phyloP scores from a whole-genome alignment of 306 rosid genomes.

The Vigna unguiculata region DNA sequence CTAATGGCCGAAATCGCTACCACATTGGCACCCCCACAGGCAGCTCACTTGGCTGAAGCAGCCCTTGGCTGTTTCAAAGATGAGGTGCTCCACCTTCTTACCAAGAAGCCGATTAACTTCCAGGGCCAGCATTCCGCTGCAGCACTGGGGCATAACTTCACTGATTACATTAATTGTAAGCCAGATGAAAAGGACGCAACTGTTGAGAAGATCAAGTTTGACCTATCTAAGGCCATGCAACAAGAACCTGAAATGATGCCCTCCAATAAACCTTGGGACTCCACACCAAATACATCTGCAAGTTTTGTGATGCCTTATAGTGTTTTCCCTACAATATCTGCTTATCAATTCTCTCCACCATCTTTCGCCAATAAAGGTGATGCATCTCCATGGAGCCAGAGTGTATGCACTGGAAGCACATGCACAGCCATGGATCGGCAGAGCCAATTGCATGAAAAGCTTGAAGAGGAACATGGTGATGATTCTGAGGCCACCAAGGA shows the following conservation, averaged over 20 bases:
- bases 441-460: conserved; percentile 60
- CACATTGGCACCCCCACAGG: too few relatives aligned
- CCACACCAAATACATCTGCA: conserved; percentile 54
- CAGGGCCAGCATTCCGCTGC: conserved; percentile 69
- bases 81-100: too few relatives aligned
- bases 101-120: conserved; percentile 32
- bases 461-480: conserved; percentile 65
- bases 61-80: too few relatives aligned
- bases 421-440: conserved; percentile 79
- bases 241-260: conserved; percentile 69
- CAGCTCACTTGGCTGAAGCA: too few relatives aligned
- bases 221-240: conserved; percentile 74
- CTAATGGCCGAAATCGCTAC: too few relatives aligned
- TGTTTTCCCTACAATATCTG: conserved; percentile 66
- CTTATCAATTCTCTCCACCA: conserved; percentile 63
- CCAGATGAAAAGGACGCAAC: conserved; percentile 62
- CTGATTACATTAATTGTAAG: conserved; percentile 56
- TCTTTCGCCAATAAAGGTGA: conserved; percentile 67
- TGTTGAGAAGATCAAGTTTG: conserved; percentile 74
- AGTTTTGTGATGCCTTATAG: conserved; percentile 62
- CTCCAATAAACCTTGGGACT: conserved; percentile 70
- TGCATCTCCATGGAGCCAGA: conserved; percentile 85
- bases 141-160: conserved; percentile 42
- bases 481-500: conserved; percentile 69
- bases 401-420: conserved; percentile 84